Evolutionary conservation across 1,139 yeast genomes (phyloP), one percentile per base, ranked within the genome.

Genomic region (Blastobotrys ciferrii): DNA sequence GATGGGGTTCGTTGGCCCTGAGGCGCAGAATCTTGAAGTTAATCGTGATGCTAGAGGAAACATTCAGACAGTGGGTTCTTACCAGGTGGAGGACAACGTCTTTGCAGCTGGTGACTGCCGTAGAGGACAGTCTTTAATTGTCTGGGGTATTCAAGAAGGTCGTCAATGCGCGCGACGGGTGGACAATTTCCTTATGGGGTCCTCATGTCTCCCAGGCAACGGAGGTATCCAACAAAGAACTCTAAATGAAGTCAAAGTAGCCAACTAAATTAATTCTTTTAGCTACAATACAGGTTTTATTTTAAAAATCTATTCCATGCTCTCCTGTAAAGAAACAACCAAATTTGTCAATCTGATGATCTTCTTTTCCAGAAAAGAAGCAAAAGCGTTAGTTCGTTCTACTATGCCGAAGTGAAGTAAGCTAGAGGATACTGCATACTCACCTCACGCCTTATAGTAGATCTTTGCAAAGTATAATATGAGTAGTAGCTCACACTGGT

Each of bases 71-170:
- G 15, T 7, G 6, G 28, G 28, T 17, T 80, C 84, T 53, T 89
- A 91, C 76, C 76, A 79, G 57, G 91, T 88, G 50, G 73, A 72
- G 33, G 76, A 73, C 44, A 89, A 88, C 61, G 66, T 89, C 55
- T 92, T 89, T 67, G 88, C 97, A 48, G 97, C 97, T 45, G 98
- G 98, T 72, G 98, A 92, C 71, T 92, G 98, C 74, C 85, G 98
- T 76, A 84, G 98, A 72, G 98, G 98, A 31, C 98, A 92, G 75
- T 88, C 96, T 2, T 80, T 92, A 68, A 94, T 92, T 67, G 98
- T 92, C 51, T 92, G 98, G 98, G 98, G 98, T 73, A 92, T 92
- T 61, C 98, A 92, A 73, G 98, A 92, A 73, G 98, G 98, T 60
- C 83, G 98, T 74, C 97, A 92, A 71, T 87, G 96, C 78, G 98